Evolutionary conservation across 1,139 yeast genomes (phyloP), one percentile per base, ranked within the genome.

Genomic region (Diutina pseudorugosa): DNA sequence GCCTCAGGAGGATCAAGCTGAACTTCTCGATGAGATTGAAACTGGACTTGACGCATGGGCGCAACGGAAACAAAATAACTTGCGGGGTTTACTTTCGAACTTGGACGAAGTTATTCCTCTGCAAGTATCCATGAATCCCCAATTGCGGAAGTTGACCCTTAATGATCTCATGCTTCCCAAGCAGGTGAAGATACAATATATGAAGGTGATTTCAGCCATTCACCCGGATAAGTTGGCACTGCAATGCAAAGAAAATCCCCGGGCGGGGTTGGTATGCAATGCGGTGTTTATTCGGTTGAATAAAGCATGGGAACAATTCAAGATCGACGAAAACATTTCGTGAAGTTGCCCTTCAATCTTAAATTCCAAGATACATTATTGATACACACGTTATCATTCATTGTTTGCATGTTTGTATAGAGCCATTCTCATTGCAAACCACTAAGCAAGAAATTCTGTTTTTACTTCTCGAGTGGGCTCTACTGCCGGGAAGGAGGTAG

Each of bases 201-300:
- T 94, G 91, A 93, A 89, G 65, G 98, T 96, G 1, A 94, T 90
- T 47, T 83, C 96, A 40, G 81, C 84, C 59, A 89, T 94, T 5
- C 99, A 94, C 63, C 98, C 98, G 0, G 98, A 94, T 65, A 94
- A 94, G 65, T 70, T 90, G 44, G 55, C 49, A 27, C 27, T 33
- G 21, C 49, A 45, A 19, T 45, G 56, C 25, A 71, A 73, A 40
- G 68, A 82, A 8, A 67, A 70, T 33, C 70, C 80, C n/a, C 93
- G 88, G 59, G 80, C 81, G 55, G 84, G 84, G 63, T 79, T 91
- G 84, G 73, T 91, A 52, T 94, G 98, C 36, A 93, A 90, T 60
- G 82, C 83, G 9, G 94, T 93, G 0, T 94, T 94, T 62, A 85
- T 90, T 49, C 75, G 82, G 0, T 71, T 94, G 58, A 91, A 91